Base-by-base conservation (phyloP, 2,329 filamentous ascomycete genomes). In the Aspergillus oerlinghausenensis region DNA sequence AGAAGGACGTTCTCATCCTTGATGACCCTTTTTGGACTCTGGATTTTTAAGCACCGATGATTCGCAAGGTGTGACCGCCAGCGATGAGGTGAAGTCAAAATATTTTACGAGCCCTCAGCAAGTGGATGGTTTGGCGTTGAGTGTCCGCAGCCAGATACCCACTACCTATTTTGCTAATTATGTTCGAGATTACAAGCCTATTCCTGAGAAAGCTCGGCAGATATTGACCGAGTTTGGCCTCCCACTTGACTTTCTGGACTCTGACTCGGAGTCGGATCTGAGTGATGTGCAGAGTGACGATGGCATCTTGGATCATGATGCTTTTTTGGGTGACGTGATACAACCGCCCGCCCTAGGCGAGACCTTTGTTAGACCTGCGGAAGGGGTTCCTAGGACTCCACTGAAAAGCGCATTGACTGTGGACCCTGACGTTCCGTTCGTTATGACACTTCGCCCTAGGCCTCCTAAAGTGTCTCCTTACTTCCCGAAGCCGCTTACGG, bases 1-100 rank as follows among this genome's bases (percentile, higher is more conserved):
- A n/a, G 17, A 10, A 35, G 25, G 48, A 55, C 48, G 19, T 38
- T 17, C 42, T 21, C 28, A 35, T 55, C 19, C 14, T 52, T 29
- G 55, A 55, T 17, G 56, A 55, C 25, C 32, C 52, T 3, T 55
- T 45, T 40, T 68, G 63, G 65, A 54, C 65, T 21, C 14, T 57
- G 70, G 70, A 66, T 75, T 75, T 75, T 73, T 67, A 64, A 61
- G 50, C 25, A 58, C 73, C 73, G 59, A 69, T 73, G 73, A 75
- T 73, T 74, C 67, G 65, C 67, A 64, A 63, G 63, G 63, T 60
- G 52, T 70, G 67, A 72, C 66, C 60, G 62, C 68, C 63, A 59
- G 68, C 66, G 71, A 72, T 74, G 73, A 75, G 73, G 73, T 68
- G 56, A 66, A 62, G 64, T 75, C 72, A 5, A 71, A 68, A 56